Evolutionary conservation across 768 basidiomycete genomes (phyloP).

Genomic region (Exidia glandulosa): DNA sequence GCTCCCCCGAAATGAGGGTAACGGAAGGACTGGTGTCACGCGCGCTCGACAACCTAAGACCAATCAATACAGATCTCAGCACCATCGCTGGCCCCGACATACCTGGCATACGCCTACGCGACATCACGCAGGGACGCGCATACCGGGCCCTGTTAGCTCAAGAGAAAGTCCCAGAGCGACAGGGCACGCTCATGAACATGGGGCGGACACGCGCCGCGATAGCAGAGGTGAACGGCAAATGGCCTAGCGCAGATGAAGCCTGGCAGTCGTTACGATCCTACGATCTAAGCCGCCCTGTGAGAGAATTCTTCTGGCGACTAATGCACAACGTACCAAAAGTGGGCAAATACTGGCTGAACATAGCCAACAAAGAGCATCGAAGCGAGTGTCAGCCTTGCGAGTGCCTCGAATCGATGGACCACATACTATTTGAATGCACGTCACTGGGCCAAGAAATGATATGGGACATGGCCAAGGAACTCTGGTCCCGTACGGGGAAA

Average conservation of each 20-base stretch:
- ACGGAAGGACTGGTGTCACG: no score
- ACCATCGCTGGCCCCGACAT: not conserved
- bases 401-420: not conserved
- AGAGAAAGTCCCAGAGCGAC: not conserved
- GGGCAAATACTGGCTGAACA: not conserved
- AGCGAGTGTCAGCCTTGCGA: not conserved
- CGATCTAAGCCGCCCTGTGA: not conserved
- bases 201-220: not conserved
- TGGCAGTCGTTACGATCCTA: not conserved
- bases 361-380: not conserved
- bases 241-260: not conserved
- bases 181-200: not conserved
- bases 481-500: not conserved
- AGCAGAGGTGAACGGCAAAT: not conserved
- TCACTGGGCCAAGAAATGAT: not conserved
- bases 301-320: not conserved
- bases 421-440: not conserved
- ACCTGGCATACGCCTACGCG: not conserved
- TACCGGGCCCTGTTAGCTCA: not conserved
- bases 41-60: no score
- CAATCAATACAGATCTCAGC: not conserved
- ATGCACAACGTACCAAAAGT: not conserved
- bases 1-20: not conserved
- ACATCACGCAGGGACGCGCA: not conserved
- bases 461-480: not conserved